Base-by-base conservation (phyloP, 1,139 yeast genomes). In the Debaryomyces coudertii region DNA sequence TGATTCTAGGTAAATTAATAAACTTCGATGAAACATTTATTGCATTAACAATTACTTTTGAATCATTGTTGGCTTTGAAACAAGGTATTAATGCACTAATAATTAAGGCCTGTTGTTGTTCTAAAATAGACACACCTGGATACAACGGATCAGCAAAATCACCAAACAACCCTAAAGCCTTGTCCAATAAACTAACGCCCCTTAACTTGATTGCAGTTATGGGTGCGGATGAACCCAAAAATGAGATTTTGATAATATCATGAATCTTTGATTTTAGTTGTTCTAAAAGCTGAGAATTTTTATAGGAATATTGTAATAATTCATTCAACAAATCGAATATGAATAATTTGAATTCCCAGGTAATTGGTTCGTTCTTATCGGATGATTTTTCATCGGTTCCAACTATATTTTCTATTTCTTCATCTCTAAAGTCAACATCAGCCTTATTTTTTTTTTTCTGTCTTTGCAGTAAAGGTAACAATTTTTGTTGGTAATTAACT, bases 61-160 rank as follows among this genome's bases (percentile, higher is more conserved):
- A 81, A 22, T 87, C 85, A 46, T 90, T 85, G 23, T 85, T 90
- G 2, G 79, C 72, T 36, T 79, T 79, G 66, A 93, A 93, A n/a
- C 96, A 90, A 0, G 98, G 97, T 41, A 90, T 80, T 48, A 93
- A 74, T 0, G 98, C 96, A 51, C 96, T 85, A 9, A 90, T 86
- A 14, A 93, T 87, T 57, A 90, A 97, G 0, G 98, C 98, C 59
- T 93, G 97, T 57, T 88, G 96, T 63, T 90, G 97, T 55, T 89
- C 96, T 47, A 93, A 71, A 9, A 90, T 74, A 0, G 95, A 82
- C 8, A 80, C 80, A 2, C 84, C 83, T 0, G 88, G 85, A 55
- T 85, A 86, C 38, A 86, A 78, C 0, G 95, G 90, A 61, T 90
- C 97, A 9, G 75, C 80, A 47, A 84, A 68, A 47, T 82, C 79